Evolutionary conservation across 2,329 filamentous ascomycete species (phyloP).

Genomic region (Xylaria sp.): DNA sequence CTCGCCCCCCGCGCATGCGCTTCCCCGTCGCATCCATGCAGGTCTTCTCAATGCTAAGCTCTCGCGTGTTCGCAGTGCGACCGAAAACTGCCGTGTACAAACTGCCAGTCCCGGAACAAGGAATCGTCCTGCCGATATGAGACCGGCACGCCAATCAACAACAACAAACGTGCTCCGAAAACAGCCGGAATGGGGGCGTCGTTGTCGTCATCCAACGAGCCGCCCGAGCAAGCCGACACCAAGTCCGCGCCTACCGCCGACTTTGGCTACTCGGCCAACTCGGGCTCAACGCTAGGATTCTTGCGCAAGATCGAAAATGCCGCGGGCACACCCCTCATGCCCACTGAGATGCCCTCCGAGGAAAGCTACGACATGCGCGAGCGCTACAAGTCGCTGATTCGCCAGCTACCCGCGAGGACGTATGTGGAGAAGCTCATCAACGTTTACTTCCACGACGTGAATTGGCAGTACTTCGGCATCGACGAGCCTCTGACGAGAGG

Average conservation of each 20-base stretch:
- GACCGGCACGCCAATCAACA: slow-evolving; percentile 59
- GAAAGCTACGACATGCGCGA: slow-evolving; percentile 60
- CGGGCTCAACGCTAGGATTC: slow-evolving; percentile 65
- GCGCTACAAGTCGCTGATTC: slow-evolving; percentile 68
- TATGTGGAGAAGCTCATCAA: slow-evolving; percentile 66
- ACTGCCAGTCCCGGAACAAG: slow-evolving; percentile 68
- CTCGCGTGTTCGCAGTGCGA: slow-evolving; percentile 61
- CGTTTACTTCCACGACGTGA: slow-evolving; percentile 68
- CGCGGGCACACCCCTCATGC: slow-evolving; percentile 52
- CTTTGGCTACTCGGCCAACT: slow-evolving; percentile 64
- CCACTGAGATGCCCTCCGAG: slow-evolving; percentile 48
- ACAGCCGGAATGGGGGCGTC: slow-evolving; percentile 10
- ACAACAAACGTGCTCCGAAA: slow-evolving; percentile 52
- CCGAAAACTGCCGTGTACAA: slow-evolving; percentile 68
- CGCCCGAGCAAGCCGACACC: slow-evolving; percentile 47
- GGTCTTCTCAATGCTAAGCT: slow-evolving; percentile 28
- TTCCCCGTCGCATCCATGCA: slow-evolving; percentile 23
- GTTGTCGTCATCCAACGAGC: slow-evolving; percentile 41
- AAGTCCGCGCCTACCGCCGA: slow-evolving; percentile 58
- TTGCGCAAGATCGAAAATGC: slow-evolving; percentile 65
- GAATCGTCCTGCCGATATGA: slow-evolving; percentile 68
- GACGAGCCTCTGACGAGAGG: slow-evolving; percentile 64
- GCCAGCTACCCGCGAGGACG: slow-evolving; percentile 65
- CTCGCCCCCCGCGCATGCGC: slow-evolving; percentile 7
- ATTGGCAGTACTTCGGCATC: slow-evolving; percentile 68